Evolutionary conservation across 2,329 filamentous ascomycete species (phyloP).

Genomic region (Ophiostoma quercus): DNA sequence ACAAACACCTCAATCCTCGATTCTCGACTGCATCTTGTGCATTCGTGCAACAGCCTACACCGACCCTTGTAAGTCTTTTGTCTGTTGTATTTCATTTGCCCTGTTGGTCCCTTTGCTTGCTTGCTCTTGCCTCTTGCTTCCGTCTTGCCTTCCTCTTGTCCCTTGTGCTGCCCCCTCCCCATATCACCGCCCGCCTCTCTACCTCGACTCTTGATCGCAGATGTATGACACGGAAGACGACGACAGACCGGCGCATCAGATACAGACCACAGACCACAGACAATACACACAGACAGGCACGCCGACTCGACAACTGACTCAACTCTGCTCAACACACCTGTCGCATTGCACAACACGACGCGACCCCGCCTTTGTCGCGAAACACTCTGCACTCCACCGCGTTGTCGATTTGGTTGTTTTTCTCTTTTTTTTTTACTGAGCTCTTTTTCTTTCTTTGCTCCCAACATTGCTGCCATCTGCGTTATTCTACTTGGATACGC

Average conservation of each 20-base stretch:
- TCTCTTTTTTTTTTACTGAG: background rate
- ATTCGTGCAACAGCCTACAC: background rate
- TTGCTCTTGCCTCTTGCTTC: background rate
- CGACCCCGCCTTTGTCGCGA: slow-evolving; percentile 14
- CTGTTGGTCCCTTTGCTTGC: background rate
- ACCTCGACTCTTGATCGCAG: background rate
- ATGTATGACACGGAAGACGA: too few relatives aligned
- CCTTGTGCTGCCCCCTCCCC: background rate
- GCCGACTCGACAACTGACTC: background rate
- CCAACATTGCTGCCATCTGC: background rate
- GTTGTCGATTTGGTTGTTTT: slow-evolving; percentile 5
- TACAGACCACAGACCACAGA: background rate
- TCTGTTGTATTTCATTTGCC: background rate
- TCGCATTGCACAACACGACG: slow-evolving; percentile 11
- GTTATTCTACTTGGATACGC: slow-evolving; percentile 2
- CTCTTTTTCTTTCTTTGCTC: background rate
- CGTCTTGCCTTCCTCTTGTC: background rate
- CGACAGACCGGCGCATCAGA: background rate
- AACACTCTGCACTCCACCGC: slow-evolving; percentile 10
- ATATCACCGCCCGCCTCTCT: background rate
- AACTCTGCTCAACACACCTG: background rate
- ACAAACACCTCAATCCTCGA: background rate
- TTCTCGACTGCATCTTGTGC: background rate
- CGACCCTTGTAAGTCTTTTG: slow-evolving; percentile 7
- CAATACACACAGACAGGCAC: background rate